phyloP scores from a whole-genome alignment of 768 basidiomycete species.

The Scleroderma bovista region DNA sequence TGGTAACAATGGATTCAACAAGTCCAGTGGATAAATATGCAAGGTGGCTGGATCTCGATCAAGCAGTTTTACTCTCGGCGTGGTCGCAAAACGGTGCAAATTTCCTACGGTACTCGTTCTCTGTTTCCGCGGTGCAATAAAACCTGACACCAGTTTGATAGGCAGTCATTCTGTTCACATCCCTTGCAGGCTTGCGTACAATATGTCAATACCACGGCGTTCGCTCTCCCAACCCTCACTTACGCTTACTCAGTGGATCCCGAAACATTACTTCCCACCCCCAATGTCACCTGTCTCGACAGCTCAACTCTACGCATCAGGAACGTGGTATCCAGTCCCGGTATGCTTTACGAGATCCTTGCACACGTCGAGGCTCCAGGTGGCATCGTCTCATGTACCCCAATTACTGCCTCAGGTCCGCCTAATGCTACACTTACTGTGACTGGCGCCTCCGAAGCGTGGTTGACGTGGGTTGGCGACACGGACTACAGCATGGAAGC shows the following conservation, averaged over 20 bases:
- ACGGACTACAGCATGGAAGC: constrained; percentile 64
- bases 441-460: constrained; percentile 43
- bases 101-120: constrained; percentile 42
- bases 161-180: constrained; percentile 63
- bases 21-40: constrained; percentile 38
- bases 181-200: constrained; percentile 58
- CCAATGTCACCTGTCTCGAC: constrained; percentile 58
- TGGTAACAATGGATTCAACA: constrained; percentile 42
- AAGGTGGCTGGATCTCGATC: constrained; percentile 68
- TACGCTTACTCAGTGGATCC: constrained; percentile 42
- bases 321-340: constrained; percentile 42
- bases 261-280: constrained; percentile 45
- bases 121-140: not conserved
- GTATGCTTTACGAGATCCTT: constrained; percentile 71
- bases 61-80: constrained; percentile 48
- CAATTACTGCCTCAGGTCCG: constrained; percentile 19
- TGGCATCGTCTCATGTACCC: constrained; percentile 30
- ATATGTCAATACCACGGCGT: constrained; percentile 38
- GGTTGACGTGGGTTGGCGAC: constrained; percentile 70
- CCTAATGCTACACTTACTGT: constrained; percentile 48
- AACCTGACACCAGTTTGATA: constrained; percentile 12
- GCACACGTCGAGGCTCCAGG: constrained; percentile 38
- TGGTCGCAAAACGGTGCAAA: constrained; percentile 51
- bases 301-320: constrained; percentile 49
- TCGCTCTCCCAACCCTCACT: constrained; percentile 36